Evolutionary conservation across 108 stramenopile genomes (phyloP).

Genomic region (Bacterosira constricta): DNA sequence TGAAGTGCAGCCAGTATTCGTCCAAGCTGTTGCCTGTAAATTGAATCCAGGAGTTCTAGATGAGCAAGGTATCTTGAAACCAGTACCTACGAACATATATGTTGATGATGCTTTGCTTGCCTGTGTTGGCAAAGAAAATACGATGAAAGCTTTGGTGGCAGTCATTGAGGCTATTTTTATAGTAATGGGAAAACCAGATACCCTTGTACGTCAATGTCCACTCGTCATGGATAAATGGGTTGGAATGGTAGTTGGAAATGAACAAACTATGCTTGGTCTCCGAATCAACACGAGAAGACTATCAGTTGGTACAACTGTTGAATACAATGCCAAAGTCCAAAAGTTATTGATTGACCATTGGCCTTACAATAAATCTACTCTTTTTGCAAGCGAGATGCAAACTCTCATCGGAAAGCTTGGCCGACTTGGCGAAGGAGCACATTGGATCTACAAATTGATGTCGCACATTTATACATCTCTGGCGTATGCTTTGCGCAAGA

Average conservation of each 20-base stretch:
- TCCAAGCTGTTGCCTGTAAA: too few relatives aligned
- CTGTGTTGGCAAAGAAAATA: not conserved
- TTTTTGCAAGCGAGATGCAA: slow-evolving; percentile 1
- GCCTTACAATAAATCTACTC: too few relatives aligned
- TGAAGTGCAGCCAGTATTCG: not conserved
- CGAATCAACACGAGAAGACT: not conserved
- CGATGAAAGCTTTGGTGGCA: not conserved
- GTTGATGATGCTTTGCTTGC: not conserved
- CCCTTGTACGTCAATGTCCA: not conserved
- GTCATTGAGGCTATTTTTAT: slow-evolving; percentile 29
- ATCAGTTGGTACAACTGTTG: not conserved
- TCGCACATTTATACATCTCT: slow-evolving; percentile 3
- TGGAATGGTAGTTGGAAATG: not conserved
- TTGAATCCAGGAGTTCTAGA: not conserved
- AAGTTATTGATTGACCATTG: too few relatives aligned
- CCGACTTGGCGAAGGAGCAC: not conserved
- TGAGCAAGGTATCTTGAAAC: not conserved
- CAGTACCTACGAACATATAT: not conserved
- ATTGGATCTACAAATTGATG: slow-evolving; percentile 10
- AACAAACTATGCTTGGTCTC: not conserved
- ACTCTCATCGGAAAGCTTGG: not conserved
- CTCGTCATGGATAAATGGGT: slow-evolving; percentile 24
- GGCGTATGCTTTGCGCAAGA: not conserved
- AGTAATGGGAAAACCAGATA: slow-evolving; percentile 7
- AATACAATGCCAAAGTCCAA: not conserved